A percentile compares a stretch with the other conserved stretches of the same genome.
Evolutionary conservation across 1,284 basidiomycete genomes (phyloP).

Genomic region (Trametes pubescens): DNA sequence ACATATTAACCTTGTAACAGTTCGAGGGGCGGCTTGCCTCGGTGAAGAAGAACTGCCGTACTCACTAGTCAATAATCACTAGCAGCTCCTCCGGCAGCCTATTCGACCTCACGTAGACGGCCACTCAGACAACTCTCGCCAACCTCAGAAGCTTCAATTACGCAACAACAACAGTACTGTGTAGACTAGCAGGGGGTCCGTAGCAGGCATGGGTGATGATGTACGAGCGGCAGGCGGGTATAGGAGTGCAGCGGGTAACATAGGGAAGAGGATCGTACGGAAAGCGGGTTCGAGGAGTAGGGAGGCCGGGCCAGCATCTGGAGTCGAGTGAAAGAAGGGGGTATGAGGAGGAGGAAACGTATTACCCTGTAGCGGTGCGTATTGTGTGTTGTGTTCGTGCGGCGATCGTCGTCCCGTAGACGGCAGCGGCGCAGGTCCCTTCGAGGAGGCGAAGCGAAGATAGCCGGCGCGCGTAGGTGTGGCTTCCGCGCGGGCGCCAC

Average conservation of each 20-base stretch:
- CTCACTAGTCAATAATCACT: too few relatives aligned
- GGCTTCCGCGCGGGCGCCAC: conserved; percentile 31
- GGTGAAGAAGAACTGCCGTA: too few relatives aligned
- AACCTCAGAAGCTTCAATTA: conserved; percentile 30
- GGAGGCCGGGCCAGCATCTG: conserved; percentile 17
- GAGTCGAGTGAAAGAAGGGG: conserved; percentile 15
- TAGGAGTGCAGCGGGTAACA: conserved; percentile 38
- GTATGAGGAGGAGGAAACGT: conserved; percentile 16
- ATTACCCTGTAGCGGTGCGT: conserved; percentile 26
- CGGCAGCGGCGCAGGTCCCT: conserved; percentile 28
- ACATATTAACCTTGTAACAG: too few relatives aligned
- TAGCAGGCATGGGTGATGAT: conserved; percentile 30
- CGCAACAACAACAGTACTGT: conserved; percentile 34
- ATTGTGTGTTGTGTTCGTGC: conserved; percentile 26
- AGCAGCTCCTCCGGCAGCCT: too few relatives aligned
- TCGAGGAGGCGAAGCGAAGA: conserved; percentile 31
- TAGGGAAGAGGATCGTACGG: conserved; percentile 26
- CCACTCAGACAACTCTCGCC: conserved; percentile 10
- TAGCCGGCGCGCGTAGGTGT: conserved; percentile 25
- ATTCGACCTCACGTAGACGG: too few relatives aligned
- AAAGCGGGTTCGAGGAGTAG: neutral
- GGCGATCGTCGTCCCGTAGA: conserved; percentile 15
- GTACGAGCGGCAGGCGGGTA: conserved; percentile 33
- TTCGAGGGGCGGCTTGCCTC: too few relatives aligned
- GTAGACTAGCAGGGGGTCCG: conserved; percentile 34